These are phyloP conservation scores for Hondaea fermentalgiana DNA, from an alignment of 108 stramenopile species.

Conservation along the genomic window DNA sequence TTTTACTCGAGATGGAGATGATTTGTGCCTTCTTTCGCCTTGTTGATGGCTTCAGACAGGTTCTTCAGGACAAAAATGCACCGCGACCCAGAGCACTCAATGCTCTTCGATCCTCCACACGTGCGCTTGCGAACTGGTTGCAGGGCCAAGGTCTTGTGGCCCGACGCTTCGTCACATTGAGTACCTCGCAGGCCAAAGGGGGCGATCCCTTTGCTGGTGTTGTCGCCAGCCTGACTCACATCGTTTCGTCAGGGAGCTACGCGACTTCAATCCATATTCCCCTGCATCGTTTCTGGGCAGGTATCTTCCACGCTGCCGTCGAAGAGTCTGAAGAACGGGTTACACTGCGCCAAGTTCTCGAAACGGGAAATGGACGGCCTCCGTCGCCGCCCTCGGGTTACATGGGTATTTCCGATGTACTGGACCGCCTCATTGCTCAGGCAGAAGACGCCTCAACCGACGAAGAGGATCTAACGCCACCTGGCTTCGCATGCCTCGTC, in stretches of 20 bases:
- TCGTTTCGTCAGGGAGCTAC: background rate
- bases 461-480: background rate
- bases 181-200: background rate
- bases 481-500: background rate
- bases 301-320: background rate
- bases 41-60: background rate
- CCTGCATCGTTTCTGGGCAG: slow-evolving; percentile 4
- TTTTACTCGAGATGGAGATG: background rate
- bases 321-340: background rate
- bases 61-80: background rate
- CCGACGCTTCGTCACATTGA: background rate
- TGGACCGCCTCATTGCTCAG: background rate
- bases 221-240: background rate
- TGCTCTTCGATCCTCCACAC: background rate
- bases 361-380: background rate
- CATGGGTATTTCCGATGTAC: background rate
- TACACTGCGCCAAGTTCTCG: background rate
- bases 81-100: background rate
- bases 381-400: background rate
- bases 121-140: background rate
- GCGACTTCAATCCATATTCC: background rate
- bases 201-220: background rate
- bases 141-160: background rate
- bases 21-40: background rate
- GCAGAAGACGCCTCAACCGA: background rate